These are phyloP conservation scores for Suillus placidus DNA, from an alignment of 768 basidiomycete species.

Conservation along the genomic window DNA sequence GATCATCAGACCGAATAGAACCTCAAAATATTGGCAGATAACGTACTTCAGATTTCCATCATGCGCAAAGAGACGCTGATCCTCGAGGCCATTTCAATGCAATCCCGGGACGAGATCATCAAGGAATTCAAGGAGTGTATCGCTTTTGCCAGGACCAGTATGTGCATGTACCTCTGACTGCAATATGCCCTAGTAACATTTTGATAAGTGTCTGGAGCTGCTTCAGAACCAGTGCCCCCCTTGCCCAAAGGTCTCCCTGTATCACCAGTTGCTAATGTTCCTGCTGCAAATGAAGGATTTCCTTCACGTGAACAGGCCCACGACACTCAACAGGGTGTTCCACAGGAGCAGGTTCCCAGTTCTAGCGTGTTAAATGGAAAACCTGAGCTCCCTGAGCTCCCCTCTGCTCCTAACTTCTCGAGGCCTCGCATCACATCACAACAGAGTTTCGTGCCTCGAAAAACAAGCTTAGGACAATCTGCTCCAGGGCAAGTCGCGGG, in stretches of 20 bases:
- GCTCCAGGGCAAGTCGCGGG: slow-evolving; percentile 14
- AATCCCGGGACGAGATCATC: slow-evolving; percentile 63
- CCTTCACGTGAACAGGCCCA: neutral
- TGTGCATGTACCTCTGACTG: slow-evolving; percentile 34
- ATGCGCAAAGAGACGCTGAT: slow-evolving; percentile 86
- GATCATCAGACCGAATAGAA: slow-evolving; percentile 7
- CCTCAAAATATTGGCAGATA: slow-evolving; percentile 50
- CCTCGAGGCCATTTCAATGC: slow-evolving; percentile 60
- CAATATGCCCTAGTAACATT: slow-evolving; percentile 7
- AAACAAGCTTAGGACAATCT: slow-evolving; percentile 1
- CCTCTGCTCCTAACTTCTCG: slow-evolving; percentile 11
- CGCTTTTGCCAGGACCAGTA: slow-evolving; percentile 74
- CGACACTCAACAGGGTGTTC: neutral
- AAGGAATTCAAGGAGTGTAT: slow-evolving; percentile 82
- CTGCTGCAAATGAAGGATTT: neutral
- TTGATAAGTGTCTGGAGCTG: slow-evolving; percentile 53
- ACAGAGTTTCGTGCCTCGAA: slow-evolving; percentile 10
- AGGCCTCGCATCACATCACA: slow-evolving; percentile 10
- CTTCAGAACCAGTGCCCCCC: slow-evolving; percentile 70
- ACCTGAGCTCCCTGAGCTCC: neutral
- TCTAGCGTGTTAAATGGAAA: neutral
- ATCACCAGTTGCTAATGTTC: slow-evolving; percentile 17
- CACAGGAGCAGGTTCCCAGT: neutral
- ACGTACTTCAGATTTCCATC: slow-evolving; percentile 73
- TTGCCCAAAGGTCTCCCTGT: slow-evolving; percentile 49